Conservation (phyloP, 2,329 filamentous ascomycete species). For the Neodidymelliopsis sp. region DNA sequence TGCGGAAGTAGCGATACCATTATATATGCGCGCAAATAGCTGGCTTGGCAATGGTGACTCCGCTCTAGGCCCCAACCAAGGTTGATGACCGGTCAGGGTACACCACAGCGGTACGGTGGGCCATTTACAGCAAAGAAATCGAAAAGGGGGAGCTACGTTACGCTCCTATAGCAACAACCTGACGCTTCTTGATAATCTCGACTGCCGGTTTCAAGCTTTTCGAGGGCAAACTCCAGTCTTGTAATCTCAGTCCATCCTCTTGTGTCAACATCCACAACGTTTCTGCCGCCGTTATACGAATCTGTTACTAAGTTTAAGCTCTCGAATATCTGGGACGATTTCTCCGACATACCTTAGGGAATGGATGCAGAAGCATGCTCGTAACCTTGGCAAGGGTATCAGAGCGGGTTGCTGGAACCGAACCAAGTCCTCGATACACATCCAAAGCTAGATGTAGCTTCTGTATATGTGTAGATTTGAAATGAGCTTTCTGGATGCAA, state of each 20-base stretch:
- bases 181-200: slow-evolving; percentile 30
- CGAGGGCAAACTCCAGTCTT: slow-evolving; percentile 46
- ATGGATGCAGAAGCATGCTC: slow-evolving; percentile 80
- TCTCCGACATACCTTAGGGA: slow-evolving; percentile 67
- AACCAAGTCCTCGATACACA: slow-evolving; percentile 76
- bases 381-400: slow-evolving; percentile 73
- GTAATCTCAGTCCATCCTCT: slow-evolving; percentile 44
- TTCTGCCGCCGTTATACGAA: slow-evolving; percentile 52
- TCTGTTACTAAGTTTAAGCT: slow-evolving; percentile 18
- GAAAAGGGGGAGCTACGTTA: slow-evolving; percentile 20
- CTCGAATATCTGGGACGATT: not conserved
- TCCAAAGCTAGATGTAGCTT: slow-evolving; percentile 83
- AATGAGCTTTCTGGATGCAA: slow-evolving; percentile 78
- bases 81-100: slow-evolving; percentile 24
- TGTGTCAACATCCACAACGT: slow-evolving; percentile 49
- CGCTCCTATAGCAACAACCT: slow-evolving; percentile 1
- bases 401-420: slow-evolving; percentile 58
- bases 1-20: too few relatives aligned
- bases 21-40: slow-evolving; percentile 39
- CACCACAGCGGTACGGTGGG: slow-evolving; percentile 28
- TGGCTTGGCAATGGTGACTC: slow-evolving; percentile 20
- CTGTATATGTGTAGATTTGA: slow-evolving; percentile 81
- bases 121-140: slow-evolving; percentile 18
- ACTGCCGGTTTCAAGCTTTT: slow-evolving; percentile 44
- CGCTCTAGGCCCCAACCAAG: too few relatives aligned